These are phyloP conservation scores for Petrea volubilis DNA, from an alignment of 257 asterid genomes.

Conservation along the genomic window DNA sequence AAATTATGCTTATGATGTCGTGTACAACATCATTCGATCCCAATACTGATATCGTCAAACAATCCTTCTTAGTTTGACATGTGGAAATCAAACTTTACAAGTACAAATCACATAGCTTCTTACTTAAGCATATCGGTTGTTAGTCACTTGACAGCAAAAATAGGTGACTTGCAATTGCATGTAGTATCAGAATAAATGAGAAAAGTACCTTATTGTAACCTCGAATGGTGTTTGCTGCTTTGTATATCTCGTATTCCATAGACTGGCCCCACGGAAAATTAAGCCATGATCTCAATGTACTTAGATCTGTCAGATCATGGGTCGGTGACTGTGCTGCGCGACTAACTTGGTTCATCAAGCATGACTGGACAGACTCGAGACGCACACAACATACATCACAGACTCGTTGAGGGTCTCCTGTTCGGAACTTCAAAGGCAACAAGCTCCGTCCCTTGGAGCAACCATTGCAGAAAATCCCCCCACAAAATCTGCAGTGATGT, in stretches of 20 bases:
- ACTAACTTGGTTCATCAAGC: constrained; percentile 67
- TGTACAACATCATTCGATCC: not conserved
- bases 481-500: constrained; percentile 79
- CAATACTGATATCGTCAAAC: not conserved
- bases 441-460: constrained; percentile 71
- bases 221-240: constrained; percentile 68
- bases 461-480: constrained; percentile 70
- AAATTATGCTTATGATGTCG: not conserved
- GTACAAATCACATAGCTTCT: not conserved
- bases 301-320: constrained; percentile 71
- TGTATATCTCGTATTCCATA: constrained; percentile 78
- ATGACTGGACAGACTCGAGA: constrained; percentile 59
- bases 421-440: constrained; percentile 62
- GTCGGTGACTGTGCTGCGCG: constrained; percentile 77
- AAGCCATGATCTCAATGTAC: constrained; percentile 76
- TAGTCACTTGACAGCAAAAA: not conserved
- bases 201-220: constrained; percentile 55
- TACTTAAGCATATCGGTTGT: not conserved
- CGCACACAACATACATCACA: constrained; percentile 83
- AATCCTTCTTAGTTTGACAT: not conserved
- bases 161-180: not conserved
- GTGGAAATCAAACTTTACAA: not conserved
- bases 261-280: constrained; percentile 87
- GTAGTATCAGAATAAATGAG: not conserved
- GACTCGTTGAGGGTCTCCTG: constrained; percentile 59